These are phyloP conservation scores for Hypoxylon fragiforme DNA, from an alignment of 495 filamentous ascomycete genomes.

Conservation along the genomic window DNA sequence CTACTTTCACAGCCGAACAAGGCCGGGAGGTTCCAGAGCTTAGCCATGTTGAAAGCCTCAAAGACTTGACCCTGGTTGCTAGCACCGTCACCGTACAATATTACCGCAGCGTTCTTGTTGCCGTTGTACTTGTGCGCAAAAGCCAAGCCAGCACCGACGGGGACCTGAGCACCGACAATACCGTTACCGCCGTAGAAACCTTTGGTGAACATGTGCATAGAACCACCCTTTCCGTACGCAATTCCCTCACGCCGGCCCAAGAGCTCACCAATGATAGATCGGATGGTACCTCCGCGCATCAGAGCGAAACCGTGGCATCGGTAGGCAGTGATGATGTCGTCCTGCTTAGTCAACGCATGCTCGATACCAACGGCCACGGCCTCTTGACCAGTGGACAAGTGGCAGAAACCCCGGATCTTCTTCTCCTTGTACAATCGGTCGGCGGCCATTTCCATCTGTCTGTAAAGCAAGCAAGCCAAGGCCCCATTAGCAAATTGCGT, in stretches of 20 bases:
- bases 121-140: slow-evolving; percentile 95
- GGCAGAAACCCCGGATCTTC: slow-evolving; percentile 99
- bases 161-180: slow-evolving; percentile 98
- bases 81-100: slow-evolving; percentile 96
- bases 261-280: slow-evolving; percentile 94
- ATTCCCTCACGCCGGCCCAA: slow-evolving; percentile 94
- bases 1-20: slow-evolving; percentile 98
- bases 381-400: slow-evolving; percentile 96
- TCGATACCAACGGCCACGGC: slow-evolving; percentile 97
- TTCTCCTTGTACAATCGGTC: slow-evolving; percentile 99
- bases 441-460: slow-evolving; percentile 99
- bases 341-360: slow-evolving; percentile 85
- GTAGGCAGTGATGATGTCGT: slow-evolving; percentile 97
- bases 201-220: slow-evolving; percentile 99
- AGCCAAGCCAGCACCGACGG: slow-evolving; percentile 93
- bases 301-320: slow-evolving; percentile 97
- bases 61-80: slow-evolving; percentile 99
- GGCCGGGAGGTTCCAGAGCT: slow-evolving; percentile 94
- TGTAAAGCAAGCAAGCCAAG: slow-evolving; percentile 42
- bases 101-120: slow-evolving; percentile 79
- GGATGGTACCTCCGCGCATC: slow-evolving; percentile 91
- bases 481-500: slow-evolving; percentile 16
- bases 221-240: slow-evolving; percentile 97
- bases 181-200: slow-evolving; percentile 99
- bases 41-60: slow-evolving; percentile 99